Evolutionary conservation across 2,329 filamentous ascomycete species (phyloP), one percentile per base, ranked within the genome.

Genomic region (Aspergillus sp.): DNA sequence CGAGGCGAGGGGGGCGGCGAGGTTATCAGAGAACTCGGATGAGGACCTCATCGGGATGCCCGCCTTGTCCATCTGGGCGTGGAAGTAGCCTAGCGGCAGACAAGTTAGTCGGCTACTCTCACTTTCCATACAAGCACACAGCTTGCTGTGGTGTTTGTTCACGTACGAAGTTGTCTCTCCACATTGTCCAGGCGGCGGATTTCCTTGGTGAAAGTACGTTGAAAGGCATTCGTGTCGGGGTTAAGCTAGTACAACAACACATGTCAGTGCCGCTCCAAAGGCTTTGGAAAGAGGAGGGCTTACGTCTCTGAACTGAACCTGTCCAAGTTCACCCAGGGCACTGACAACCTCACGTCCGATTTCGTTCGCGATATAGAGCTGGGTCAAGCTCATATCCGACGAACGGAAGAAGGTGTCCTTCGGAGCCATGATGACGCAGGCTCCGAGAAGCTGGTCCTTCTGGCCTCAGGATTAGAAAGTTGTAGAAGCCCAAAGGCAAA

Each of bases 361-460:
- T 81, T 99, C 94, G 73, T 96, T 97, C 69, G 94, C 90, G 68
- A 99, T 95, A 78, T 97, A 99, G 69, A 99, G 88, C 86, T 99
- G 94, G 69, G 95, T 95, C 87, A 99, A 88, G 82, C 91, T 96
- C 94, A 99, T 99, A 76, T 96, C 90, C 89, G 91, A 90, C 73
- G 94, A 99, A 83, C 95, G 93, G 86, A 99, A 97, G 80, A 96
- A 89, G 76, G 92, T 96, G 79, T 97, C 91, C 78, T 90, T 79
- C 49, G 80, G 76, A 75, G 79, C 82, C 84, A 86, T 86, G 72
- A 57, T 69, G 67, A 61, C 52, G 47, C 60, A 42, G 57, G 55
- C 64, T 63, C 47, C 59, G 52, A 49, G 45, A n/a, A 57, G 58
- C 58, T 55, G 50, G n/a, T 42, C 55, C 57, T 60, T 59, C 57